phyloP scores from a whole-genome alignment of 192 early-diverging fungal species.

The Lobosporangium transversale region DNA sequence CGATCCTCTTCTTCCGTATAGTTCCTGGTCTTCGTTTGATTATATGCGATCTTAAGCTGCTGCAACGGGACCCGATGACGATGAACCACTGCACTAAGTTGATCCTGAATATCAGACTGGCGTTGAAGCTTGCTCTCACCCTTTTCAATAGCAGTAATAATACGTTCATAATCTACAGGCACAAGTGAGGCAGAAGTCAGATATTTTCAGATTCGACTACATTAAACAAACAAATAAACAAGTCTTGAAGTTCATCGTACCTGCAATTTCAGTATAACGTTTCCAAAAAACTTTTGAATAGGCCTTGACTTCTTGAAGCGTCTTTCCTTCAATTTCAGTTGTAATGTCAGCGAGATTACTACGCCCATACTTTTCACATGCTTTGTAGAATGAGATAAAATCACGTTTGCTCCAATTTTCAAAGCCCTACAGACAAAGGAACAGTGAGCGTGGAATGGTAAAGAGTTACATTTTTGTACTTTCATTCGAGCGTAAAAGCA shows the following conservation, averaged over 20 bases:
- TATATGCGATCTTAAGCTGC: slow-evolving; percentile 90
- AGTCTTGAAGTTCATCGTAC: slow-evolving; percentile 31
- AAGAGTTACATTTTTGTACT: background rate
- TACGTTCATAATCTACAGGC: slow-evolving; percentile 80
- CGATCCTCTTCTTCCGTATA: slow-evolving; percentile 98
- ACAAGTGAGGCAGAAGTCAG: slow-evolving; percentile 1
- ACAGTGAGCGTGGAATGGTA: background rate
- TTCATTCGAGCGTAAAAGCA: no score
- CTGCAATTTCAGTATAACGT: slow-evolving; percentile 85
- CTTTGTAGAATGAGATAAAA: slow-evolving; percentile 87
- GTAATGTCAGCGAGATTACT: slow-evolving; percentile 78
- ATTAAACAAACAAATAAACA: background rate
- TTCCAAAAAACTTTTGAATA: slow-evolving; percentile 92
- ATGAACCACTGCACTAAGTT: slow-evolving; percentile 80
- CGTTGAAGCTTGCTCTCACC: slow-evolving; percentile 85
- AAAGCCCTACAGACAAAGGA: slow-evolving; percentile 71
- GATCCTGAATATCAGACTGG: slow-evolving; percentile 84
- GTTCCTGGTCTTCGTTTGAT: slow-evolving; percentile 87
- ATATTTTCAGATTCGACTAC: background rate
- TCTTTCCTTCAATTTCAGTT: slow-evolving; percentile 93
- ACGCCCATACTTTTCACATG: slow-evolving; percentile 86
- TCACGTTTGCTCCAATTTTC: slow-evolving; percentile 92
- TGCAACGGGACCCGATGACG: slow-evolving; percentile 83
- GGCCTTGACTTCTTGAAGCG: slow-evolving; percentile 80
- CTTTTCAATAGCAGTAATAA: slow-evolving; percentile 86